Evolutionary conservation across 2,329 filamentous ascomycete species (phyloP).

Genomic region (Cytospora schulzeri): DNA sequence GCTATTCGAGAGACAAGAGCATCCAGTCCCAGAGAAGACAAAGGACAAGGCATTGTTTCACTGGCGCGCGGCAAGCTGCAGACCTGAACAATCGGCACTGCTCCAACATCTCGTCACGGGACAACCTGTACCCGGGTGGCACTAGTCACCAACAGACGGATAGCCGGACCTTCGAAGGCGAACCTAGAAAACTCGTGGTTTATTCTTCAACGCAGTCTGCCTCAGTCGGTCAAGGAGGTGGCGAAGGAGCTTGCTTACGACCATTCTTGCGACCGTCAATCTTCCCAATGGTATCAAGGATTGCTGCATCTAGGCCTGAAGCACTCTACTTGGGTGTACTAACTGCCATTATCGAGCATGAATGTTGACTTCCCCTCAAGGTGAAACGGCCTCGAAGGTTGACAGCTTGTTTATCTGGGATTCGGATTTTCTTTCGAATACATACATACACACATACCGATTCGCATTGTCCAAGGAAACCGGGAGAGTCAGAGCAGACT

Average conservation of each 20-base stretch:
- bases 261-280: neutral
- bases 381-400: slow-evolving; percentile 20
- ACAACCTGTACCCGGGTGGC: slow-evolving; percentile 11
- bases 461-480: slow-evolving; percentile 1
- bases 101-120: slow-evolving; percentile 16
- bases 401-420: slow-evolving; percentile 13
- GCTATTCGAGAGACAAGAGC: neutral
- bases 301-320: slow-evolving; percentile 13
- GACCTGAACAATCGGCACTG: slow-evolving; percentile 9
- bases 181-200: neutral
- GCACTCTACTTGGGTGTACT: too few relatives aligned
- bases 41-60: slow-evolving; percentile 16
- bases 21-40: neutral
- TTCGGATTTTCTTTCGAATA: slow-evolving; percentile 4
- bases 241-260: neutral
- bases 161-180: slow-evolving; percentile 7
- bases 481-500: slow-evolving; percentile 2
- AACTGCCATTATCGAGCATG: slow-evolving; percentile 15
- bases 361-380: slow-evolving; percentile 14
- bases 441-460: too few relatives aligned
- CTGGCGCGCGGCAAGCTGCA: slow-evolving; percentile 23
- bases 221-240: neutral
- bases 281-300: neutral
- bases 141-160: slow-evolving; percentile 4
- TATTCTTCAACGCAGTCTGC: neutral